phyloP scores from a whole-genome alignment of 2,329 filamentous ascomycete species.

The Cercospora nicotianae region DNA sequence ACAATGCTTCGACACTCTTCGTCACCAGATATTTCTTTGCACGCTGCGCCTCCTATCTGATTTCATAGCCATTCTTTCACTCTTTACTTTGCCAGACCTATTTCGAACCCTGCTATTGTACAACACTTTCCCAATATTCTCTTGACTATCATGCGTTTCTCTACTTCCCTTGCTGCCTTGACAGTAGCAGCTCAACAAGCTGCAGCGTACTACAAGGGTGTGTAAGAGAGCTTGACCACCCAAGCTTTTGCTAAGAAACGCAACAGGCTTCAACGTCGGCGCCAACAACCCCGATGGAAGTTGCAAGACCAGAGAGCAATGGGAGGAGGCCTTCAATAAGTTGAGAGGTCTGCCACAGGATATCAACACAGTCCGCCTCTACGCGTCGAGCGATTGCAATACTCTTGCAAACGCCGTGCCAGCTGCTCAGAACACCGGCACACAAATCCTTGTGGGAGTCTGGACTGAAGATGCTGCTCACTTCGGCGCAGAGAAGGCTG shows the following conservation, averaged over 20 bases:
- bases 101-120: neutral
- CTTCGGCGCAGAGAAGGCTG: conserved; percentile 61
- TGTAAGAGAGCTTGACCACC: neutral
- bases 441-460: conserved; percentile 63
- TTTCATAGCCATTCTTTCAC: neutral
- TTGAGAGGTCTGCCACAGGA: conserved; percentile 49
- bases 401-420: conserved; percentile 52
- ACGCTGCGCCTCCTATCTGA: neutral
- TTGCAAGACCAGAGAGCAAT: conserved; percentile 44
- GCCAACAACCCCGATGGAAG: conserved; percentile 43
- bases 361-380: conserved; percentile 62
- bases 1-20: conserved; percentile 9
- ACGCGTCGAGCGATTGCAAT: conserved; percentile 62
- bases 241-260: neutral
- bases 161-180: conserved; percentile 35
- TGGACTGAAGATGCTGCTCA: conserved; percentile 55
- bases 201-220: conserved; percentile 41
- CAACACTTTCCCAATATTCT: neutral
- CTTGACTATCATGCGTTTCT: conserved; percentile 32
- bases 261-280: conserved; percentile 45
- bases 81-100: neutral
- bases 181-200: conserved; percentile 37
- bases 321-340: conserved; percentile 41
- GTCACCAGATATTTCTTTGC: conserved; percentile 6
- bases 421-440: conserved; percentile 62